Evolutionary conservation across 352 stramenopile species (phyloP).

Genomic region (Phytophthora ramorum): DNA sequence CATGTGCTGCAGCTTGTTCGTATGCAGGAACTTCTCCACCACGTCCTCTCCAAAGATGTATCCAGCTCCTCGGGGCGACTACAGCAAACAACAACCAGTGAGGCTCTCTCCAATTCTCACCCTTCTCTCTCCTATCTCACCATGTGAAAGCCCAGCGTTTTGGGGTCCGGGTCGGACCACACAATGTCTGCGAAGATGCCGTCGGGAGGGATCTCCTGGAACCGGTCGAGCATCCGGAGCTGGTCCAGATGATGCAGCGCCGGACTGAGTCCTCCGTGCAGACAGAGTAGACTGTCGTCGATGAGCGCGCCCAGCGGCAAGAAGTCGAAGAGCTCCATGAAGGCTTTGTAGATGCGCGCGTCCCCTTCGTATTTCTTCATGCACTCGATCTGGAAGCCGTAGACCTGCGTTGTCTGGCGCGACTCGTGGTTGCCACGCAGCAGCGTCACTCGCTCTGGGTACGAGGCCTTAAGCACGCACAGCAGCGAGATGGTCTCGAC

Average conservation of each 20-base stretch:
- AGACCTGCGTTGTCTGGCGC: slow-evolving; percentile 81
- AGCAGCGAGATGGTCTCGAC: slow-evolving; percentile 95
- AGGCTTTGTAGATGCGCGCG: slow-evolving; percentile 75
- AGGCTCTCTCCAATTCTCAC: slow-evolving; percentile 47
- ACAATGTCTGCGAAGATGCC: slow-evolving; percentile 85
- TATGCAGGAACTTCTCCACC: slow-evolving; percentile 83
- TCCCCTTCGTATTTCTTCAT: slow-evolving; percentile 88
- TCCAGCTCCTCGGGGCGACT: slow-evolving; percentile 80
- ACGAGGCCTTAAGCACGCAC: slow-evolving; percentile 88
- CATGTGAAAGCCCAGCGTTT: slow-evolving; percentile 88
- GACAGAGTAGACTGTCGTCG: slow-evolving; percentile 67
- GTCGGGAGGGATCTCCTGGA: slow-evolving; percentile 83
- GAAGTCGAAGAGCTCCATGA: slow-evolving; percentile 85
- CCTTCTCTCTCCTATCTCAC: slow-evolving; percentile 34
- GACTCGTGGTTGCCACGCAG: slow-evolving; percentile 97
- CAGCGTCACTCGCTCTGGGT: slow-evolving; percentile 93
- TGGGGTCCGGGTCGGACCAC: slow-evolving; percentile 84
- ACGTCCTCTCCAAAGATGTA: slow-evolving; percentile 91
- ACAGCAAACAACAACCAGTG: slow-evolving; percentile 30
- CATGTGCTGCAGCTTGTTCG: slow-evolving; percentile 85
- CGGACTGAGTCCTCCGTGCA: slow-evolving; percentile 73
- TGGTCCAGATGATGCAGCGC: slow-evolving; percentile 92
- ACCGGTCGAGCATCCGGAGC: slow-evolving; percentile 88
- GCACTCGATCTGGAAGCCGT: slow-evolving; percentile 88
- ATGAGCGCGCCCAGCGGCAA: slow-evolving; percentile 71